These are phyloP conservation scores for Boletus patriciae DNA, from an alignment of 768 basidiomycete species.

Conservation along the genomic window DNA sequence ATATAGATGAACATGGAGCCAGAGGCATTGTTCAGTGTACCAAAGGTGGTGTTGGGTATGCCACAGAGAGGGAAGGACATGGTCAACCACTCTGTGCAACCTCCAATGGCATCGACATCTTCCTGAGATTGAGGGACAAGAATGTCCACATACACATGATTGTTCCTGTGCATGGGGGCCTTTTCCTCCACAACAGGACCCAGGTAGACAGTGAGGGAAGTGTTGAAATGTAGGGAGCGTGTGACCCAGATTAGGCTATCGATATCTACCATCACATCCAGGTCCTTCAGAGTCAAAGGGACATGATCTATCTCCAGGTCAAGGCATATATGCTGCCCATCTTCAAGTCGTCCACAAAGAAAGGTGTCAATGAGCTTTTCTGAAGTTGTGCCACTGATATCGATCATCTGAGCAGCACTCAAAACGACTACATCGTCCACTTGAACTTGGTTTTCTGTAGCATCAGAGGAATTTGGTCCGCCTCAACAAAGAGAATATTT, in stretches of 20 bases:
- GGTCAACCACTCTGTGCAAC: conserved; percentile 9
- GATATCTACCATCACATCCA: conserved; percentile 4
- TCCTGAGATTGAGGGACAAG: conserved; percentile 11
- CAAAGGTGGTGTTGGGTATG: no score
- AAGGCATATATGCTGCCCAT: conserved; percentile 3
- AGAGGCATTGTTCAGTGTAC: no score
- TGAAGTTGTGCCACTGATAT: no score
- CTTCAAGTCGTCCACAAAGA: neutral
- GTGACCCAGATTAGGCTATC: conserved; percentile 25
- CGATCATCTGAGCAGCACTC: no score
- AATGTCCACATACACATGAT: conserved; percentile 19
- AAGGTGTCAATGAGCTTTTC: no score
- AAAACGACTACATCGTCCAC: neutral
- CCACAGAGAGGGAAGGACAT: neutral
- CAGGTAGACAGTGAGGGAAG: neutral
- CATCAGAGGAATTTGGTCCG: neutral
- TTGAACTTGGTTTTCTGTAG: neutral
- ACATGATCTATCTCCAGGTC: conserved; percentile 5
- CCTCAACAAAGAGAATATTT: neutral
- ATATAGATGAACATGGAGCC: no score
- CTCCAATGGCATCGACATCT: neutral
- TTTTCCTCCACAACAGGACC: neutral
- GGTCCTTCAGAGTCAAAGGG: neutral
- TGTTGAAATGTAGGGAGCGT: neutral
- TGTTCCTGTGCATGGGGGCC: conserved; percentile 15